Evolutionary conservation across 805 yeast species (phyloP).

Genomic region (Suhomyces faveliae): DNA sequence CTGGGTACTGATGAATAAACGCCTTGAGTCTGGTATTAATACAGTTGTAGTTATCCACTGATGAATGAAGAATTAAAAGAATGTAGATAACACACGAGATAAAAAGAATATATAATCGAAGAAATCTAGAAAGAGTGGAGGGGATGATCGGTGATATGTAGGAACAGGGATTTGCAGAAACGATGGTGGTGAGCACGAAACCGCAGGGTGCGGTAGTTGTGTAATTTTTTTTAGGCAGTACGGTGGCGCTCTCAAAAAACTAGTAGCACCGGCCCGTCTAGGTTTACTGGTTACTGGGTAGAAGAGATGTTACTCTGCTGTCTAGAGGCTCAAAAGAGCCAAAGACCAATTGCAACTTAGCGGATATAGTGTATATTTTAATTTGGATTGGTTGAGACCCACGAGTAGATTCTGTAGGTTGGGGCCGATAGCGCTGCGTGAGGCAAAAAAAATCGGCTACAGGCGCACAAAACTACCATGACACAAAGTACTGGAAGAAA

Average conservation of each 20-base stretch:
- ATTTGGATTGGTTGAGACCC: not conserved
- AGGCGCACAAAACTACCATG: not conserved
- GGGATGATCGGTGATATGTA: not conserved
- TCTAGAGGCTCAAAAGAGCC: too few relatives aligned
- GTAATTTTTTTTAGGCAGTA: not conserved
- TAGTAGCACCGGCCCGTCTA: not conserved
- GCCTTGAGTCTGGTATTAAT: not conserved
- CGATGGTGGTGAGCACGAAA: not conserved
- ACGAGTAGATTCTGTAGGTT: not conserved
- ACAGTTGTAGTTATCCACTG: constrained; percentile 1
- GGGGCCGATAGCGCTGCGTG: not conserved
- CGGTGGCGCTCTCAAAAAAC: not conserved
- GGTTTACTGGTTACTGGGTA: not conserved
- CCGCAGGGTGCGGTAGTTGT: not conserved
- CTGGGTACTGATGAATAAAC: not conserved
- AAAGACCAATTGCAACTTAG: not conserved
- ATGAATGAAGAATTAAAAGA: not conserved
- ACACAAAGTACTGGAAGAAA: not conserved
- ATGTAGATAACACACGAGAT: not conserved
- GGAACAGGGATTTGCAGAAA: not conserved
- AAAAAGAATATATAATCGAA: not conserved
- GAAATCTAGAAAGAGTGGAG: not conserved
- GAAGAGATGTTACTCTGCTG: too few relatives aligned
- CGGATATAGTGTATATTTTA: not conserved
- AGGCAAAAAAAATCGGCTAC: not conserved